These are phyloP conservation scores for Neofusicoccum parvum DNA, from an alignment of 2,329 filamentous ascomycete species.

Conservation along the genomic window DNA sequence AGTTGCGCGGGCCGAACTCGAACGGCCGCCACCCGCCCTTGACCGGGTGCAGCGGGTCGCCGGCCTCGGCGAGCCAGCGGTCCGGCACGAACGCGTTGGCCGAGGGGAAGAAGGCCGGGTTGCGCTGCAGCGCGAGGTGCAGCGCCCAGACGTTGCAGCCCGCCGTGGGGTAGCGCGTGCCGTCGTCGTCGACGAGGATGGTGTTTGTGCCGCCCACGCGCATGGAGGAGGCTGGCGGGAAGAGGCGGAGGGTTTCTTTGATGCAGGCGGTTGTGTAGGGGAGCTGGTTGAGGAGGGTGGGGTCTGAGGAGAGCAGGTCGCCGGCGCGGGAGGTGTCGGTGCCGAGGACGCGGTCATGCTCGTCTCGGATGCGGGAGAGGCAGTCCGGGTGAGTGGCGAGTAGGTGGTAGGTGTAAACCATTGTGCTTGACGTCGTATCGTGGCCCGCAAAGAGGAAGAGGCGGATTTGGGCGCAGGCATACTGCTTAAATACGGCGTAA, in stretches of 20 bases:
- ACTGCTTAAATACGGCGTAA: no score
- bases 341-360: slow-evolving; percentile 37
- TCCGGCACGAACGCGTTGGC: slow-evolving; percentile 9
- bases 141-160: background rate
- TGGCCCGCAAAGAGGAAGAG: no score
- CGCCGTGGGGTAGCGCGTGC: background rate
- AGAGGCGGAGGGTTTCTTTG: slow-evolving; percentile 39
- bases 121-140: background rate
- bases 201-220: background rate
- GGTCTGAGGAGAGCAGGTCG: slow-evolving; percentile 18
- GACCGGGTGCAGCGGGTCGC: slow-evolving; percentile 28
- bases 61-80: slow-evolving; percentile 7
- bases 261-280: slow-evolving; percentile 37
- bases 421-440: no score
- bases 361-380: slow-evolving; percentile 29
- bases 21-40: slow-evolving; percentile 41
- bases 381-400: no score
- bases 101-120: background rate
- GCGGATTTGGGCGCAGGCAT: no score
- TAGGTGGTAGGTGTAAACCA: no score
- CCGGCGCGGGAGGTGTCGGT: slow-evolving; percentile 22
- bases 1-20: slow-evolving; percentile 40
- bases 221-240: slow-evolving; percentile 26
- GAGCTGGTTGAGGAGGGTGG: background rate
- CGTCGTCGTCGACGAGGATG: background rate